Base-by-base conservation (phyloP, 805 yeast genomes). In the Maudiozyma serrabonitensis region DNA sequence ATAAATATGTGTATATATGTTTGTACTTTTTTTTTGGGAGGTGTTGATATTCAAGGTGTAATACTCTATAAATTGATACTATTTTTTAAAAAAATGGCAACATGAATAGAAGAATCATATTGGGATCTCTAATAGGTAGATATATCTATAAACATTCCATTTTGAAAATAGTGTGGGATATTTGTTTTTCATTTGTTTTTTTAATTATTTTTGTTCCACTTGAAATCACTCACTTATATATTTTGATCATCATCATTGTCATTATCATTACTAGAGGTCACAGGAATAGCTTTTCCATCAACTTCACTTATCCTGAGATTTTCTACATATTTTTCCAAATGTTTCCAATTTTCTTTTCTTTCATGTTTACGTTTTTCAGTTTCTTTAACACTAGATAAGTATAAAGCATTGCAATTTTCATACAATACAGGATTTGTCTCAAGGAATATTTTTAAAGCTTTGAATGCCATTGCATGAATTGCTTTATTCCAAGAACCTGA, bases 401-500 rank as follows among this genome's bases (percentile, higher is more conserved):
- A 89, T 54, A 87, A 69, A 58, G 87, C 76, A n/a, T 95, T 85
- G 64, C 98, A 91, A 63, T 89, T 90, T 64, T 90, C 96, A 68
- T 87, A 93, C 25, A 91, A 73, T 8, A 83, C 82, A 15, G 96
- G 95, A 65, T 90, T 90, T 47, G 93, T 84, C 61, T 91, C 97
- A 81, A 90, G 80, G 62, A 93, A 90, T 49, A 87, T 84, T 66
- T 89, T 89, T 59, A 93, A 74, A 0, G 98, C 96, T 50, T 85
- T 86, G 69, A 80, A 89, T 1, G 96, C 95, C 74, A 91, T 79
- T 45, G 87, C 81, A 56, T 91, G 93, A 42, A 93, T 90, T 38
- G 95, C 88, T 59, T 93, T 78, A 67, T 93, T 93, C 99, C 99
- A 93, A 59, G 86, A 91, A 41, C 79, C 76, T 6, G 76, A 69